phyloP scores from a whole-genome alignment of 208 protist genomes.

The Angomonas ambiguus region DNA sequence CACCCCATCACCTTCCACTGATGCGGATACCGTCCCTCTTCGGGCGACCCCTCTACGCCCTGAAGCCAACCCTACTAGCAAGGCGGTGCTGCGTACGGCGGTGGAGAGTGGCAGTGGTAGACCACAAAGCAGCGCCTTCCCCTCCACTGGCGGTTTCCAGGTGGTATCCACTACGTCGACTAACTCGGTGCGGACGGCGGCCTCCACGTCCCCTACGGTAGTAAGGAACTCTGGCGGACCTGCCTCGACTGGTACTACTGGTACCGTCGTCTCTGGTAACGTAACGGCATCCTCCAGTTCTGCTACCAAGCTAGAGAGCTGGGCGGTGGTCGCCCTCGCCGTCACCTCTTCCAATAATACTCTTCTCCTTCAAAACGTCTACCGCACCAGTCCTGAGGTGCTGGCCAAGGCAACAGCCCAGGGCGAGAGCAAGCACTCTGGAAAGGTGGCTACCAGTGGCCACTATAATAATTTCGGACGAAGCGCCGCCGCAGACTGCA shows the following conservation, averaged over 20 bases:
- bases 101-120: background rate
- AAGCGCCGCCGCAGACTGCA: slow-evolving; percentile 36
- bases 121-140: background rate
- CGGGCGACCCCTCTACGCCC: background rate
- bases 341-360: slow-evolving; percentile 46
- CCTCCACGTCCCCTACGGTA: background rate
- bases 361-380: slow-evolving; percentile 67
- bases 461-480: slow-evolving; percentile 31
- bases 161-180: background rate
- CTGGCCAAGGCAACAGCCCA: slow-evolving; percentile 8
- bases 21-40: background rate
- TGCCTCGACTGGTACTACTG: too few relatives aligned
- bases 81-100: background rate
- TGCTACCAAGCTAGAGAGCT: slow-evolving; percentile 31
- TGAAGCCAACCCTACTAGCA: background rate
- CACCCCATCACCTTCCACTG: background rate
- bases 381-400: slow-evolving; percentile 49
- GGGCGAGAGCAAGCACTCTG: too few relatives aligned
- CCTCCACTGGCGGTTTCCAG: background rate
- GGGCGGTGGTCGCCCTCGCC: slow-evolving; percentile 70
- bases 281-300: too few relatives aligned
- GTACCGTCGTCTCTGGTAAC: too few relatives aligned
- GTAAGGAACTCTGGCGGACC: background rate
- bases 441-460: background rate
- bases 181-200: background rate